Base-by-base conservation (phyloP, 768 basidiomycete genomes). In the Lactarius tabidus region DNA sequence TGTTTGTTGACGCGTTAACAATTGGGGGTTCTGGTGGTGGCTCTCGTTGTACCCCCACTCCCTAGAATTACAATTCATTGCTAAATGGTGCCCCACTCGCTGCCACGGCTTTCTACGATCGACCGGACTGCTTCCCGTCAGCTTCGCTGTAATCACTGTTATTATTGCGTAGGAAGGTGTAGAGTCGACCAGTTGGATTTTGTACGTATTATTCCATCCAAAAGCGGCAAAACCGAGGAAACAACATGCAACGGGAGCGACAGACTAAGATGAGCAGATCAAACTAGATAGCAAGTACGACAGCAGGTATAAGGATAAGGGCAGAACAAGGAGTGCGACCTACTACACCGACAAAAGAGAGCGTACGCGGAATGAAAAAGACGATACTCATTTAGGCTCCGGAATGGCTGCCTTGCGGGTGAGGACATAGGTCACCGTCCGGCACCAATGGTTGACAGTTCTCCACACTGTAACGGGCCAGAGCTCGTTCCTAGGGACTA, bases 391-490 rank as follows among this genome's bases (percentile, higher is more conserved):
- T 3, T 56, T 23, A 0, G 64, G 59, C 18, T 55, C 64, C 12
- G 65, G 65, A 51, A 66, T 62, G 10, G 65, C 60, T 6, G 60
- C 54, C 20, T 62, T 61, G 18, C 28, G 29, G 2, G 18, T 14
- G 1, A 57, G 12, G 35, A 66, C 35, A 20, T 66, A 66, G 33
- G 45, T 55, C 10, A 57, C 2, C 1, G 59, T 60, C 10, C 56
- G 36, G 8, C 23, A 57, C 60, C 60, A 66, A 38, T 66, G 65
- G 9, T 38, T 2, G 15, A 62, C 33, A 1, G 60, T 14, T 48
- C 14, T 45, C 65, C 65, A 41, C 2, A 23, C 53, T 0, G 59
- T 17, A 23, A 65, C 41, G 0, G 45, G 58, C 59, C 64, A 60
- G 9, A 59, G 0, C 17, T 59, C 58, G n/a, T 56, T 2, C 26